phyloP scores from a whole-genome alignment of 1,139 yeast species.

The Hyphopichia wangnamkhiaoensis region DNA sequence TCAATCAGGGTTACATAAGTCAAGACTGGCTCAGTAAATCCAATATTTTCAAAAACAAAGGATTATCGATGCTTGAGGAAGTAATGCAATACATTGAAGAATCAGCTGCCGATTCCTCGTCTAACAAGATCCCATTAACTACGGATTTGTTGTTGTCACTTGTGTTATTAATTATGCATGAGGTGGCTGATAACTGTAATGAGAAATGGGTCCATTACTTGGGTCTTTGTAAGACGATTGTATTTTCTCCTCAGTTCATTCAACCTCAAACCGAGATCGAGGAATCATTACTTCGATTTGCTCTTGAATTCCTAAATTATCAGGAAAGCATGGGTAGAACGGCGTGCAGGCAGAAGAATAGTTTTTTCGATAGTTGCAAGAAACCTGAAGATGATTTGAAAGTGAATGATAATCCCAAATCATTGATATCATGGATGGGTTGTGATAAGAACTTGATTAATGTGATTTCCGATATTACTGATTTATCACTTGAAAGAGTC shows the following conservation, averaged over 20 bases:
- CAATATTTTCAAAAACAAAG: constrained; percentile 13
- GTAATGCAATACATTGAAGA: background rate
- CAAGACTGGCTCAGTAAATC: constrained; percentile 21
- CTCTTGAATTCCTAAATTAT: constrained; percentile 29
- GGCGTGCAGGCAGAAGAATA: constrained; percentile 31
- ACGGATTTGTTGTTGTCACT: constrained; percentile 24
- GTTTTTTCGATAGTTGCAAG: constrained; percentile 20
- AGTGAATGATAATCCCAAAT: constrained; percentile 1
- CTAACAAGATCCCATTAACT: constrained; percentile 2
- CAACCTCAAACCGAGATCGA: constrained; percentile 18
- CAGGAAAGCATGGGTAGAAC: constrained; percentile 37
- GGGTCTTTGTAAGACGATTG: constrained; percentile 19
- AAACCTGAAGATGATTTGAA: too few species aligned
- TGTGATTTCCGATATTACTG: constrained; percentile 36
- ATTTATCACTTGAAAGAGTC: constrained; percentile 30
- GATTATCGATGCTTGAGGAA: background rate
- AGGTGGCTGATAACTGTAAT: constrained; percentile 30
- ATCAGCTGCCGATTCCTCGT: background rate
- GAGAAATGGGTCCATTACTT: constrained; percentile 26
- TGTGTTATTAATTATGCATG: constrained; percentile 26
- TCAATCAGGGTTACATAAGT: constrained; percentile 10
- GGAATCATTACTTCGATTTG: constrained; percentile 22
- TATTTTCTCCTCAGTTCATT: constrained; percentile 18
- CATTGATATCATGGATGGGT: constrained; percentile 25
- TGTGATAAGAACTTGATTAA: constrained; percentile 28